phyloP scores from a whole-genome alignment of 768 basidiomycete genomes.

The Termitomyces sp. region DNA sequence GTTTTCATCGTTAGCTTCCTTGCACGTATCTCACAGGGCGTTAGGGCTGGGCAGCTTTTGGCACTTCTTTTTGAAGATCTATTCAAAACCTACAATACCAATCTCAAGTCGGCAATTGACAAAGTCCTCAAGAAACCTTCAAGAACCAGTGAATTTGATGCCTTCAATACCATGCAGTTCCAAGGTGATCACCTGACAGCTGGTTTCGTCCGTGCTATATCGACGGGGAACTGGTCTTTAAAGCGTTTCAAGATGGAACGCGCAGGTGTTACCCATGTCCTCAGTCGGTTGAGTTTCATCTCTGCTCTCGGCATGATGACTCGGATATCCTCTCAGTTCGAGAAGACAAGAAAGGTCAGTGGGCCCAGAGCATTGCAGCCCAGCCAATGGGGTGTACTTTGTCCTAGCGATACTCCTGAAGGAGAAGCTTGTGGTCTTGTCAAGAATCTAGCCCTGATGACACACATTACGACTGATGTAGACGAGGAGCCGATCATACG shows the following conservation, averaged over 20 bases:
- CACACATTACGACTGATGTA: slow-evolving; percentile 98
- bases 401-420: slow-evolving; percentile 98
- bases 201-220: slow-evolving; percentile 95
- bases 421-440: slow-evolving; percentile 98
- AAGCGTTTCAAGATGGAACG: slow-evolving; percentile 99
- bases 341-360: slow-evolving; percentile 98
- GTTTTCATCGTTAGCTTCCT: slow-evolving; percentile 20
- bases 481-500: slow-evolving; percentile 92
- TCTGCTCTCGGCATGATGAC: slow-evolving; percentile 99
- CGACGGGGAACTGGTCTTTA: slow-evolving; percentile 97
- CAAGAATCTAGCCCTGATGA: slow-evolving; percentile 98
- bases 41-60: slow-evolving; percentile 90
- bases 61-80: slow-evolving; percentile 96
- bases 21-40: not conserved
- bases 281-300: slow-evolving; percentile 93
- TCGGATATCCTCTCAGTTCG: slow-evolving; percentile 96
- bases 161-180: slow-evolving; percentile 90
- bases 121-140: slow-evolving; percentile 96
- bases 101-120: slow-evolving; percentile 92
- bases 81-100: slow-evolving; percentile 97
- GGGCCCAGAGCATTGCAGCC: slow-evolving; percentile 96
- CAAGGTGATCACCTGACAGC: slow-evolving; percentile 95
- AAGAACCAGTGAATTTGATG: slow-evolving; percentile 91
- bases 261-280: slow-evolving; percentile 96
- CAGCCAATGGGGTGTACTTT: slow-evolving; percentile 98